Evolutionary conservation across 176 grass and related monocot species (phyloP), one percentile per base, ranked within the genome.

Genomic region (Carex cristatella): DNA sequence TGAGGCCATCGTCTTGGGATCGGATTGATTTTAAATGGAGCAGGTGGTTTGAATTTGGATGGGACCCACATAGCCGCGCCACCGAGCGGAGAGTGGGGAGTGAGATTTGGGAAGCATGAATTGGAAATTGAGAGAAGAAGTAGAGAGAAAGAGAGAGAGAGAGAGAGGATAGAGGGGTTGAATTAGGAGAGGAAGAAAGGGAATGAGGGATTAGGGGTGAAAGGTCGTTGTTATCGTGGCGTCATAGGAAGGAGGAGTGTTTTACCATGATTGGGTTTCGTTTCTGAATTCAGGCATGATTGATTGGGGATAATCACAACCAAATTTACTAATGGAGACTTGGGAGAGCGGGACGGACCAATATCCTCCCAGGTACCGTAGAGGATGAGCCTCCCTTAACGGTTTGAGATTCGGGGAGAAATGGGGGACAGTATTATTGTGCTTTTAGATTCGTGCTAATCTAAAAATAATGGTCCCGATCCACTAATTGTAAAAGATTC

Each of bases 201-300:
- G 11, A 10, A 7, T 16, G 5, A 59, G 55, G 58, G 83, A 30
- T 65, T 54, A 44, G 85, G 76, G 82, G 75, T 87, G 84, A 73
- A 61, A 37, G 13, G 85, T 91, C 82, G 86, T 79, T 90, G 86
- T 88, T 53, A 80, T 84, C 84, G 83, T 84, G 27, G 88, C 86
- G 84, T 91, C 87, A 46, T 48, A 76, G 37, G n/a, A 2, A 90
- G 8, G 83, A 56, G 49, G 42, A 78, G 63, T 65, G 12, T 31
- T 72, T 68, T 35, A 38, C 64, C 68, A 73, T 84, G 82, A 84
- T 84, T 84, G 82, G 73, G 64, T 84, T 84, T 73, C 44, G 82
- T 60, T 48, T 6, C 44, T 46, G 40, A 9, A 19, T 49, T 7
- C 6, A 15, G n/a, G 71, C 15, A 78, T 62, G 42, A 77, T 64